A percentile compares a stretch with the other conserved stretches of the same genome.
phyloP scores from a whole-genome alignment of 306 rosid genomes.

The Vachellia collinsii region DNA sequence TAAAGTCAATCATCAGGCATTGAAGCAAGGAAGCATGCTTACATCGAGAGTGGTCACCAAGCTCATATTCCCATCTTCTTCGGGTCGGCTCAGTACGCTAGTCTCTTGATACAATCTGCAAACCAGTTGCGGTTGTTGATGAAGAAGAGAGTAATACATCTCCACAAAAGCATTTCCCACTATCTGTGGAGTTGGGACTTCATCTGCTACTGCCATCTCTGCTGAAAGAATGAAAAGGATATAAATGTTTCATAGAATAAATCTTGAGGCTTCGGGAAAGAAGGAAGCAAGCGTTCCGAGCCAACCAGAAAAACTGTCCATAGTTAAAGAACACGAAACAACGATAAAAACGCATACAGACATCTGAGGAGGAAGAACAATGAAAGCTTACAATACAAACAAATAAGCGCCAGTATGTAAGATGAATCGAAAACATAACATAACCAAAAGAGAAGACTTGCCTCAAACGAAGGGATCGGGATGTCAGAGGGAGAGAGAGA shows the following conservation, averaged over 20 bases:
- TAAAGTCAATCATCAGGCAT: not conserved
- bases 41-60: constrained; percentile 42
- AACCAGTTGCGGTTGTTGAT: constrained; percentile 21
- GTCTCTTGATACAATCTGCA: constrained; percentile 40
- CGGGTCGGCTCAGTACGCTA: constrained; percentile 52
- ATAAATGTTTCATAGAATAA: too few relatives aligned
- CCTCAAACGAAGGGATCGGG: too few relatives aligned
- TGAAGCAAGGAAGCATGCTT: constrained; percentile 5
- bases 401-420: not conserved
- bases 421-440: not conserved
- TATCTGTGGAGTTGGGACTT: not conserved
- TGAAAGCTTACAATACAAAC: too few relatives aligned
- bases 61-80: constrained; percentile 42
- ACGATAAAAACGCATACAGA: not conserved
- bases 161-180: constrained; percentile 40
- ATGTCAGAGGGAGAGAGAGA: too few relatives aligned
- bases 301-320: not conserved
- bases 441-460: too few relatives aligned
- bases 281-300: too few relatives aligned
- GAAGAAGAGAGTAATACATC: constrained; percentile 40
- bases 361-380: not conserved
- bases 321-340: not conserved
- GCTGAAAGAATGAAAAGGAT: not conserved
- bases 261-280: too few relatives aligned
- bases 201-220: constrained; percentile 3